Base-by-base conservation (phyloP, 148 eudicot species). In the Oxyria digyna region DNA sequence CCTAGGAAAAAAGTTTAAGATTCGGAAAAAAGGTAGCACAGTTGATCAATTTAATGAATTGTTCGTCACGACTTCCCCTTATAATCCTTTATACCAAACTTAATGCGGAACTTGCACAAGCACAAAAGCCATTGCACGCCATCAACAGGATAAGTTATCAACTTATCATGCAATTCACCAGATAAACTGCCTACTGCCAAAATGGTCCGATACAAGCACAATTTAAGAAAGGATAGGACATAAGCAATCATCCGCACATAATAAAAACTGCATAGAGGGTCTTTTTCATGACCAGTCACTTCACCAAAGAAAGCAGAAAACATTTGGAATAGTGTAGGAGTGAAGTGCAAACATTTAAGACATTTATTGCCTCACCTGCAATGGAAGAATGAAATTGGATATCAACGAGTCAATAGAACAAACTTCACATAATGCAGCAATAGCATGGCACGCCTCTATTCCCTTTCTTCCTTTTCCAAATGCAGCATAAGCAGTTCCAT, bases 311-410 rank as follows among this genome's bases (percentile, higher is more conserved):
- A 50, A 50, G 24, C n/a, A 64, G 38, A 64, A 11, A 65, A 65
- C 42, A n/a, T 21, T 6, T 23, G 12, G 18, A 67, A 67, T 40
- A 43, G 18, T 23, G 21, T 32, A 21, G 23, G 42, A 32, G 38
- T 59, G 35, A 59, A 59, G 15, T 29, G 65, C 38, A 59, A 57
- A 59, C 29, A 29, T 59, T 59, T 29, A 57, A 59, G 20, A 31
- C 65, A 59, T 31, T 15, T 14, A 11, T 13, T 52, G 15, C 65
- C n/a, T 64, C 67, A 90, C 98, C 98, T 94, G 98, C 79, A 94
- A 71, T 55, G 99, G 99, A 71, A 91, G 89, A 79, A 94, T 94
- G 81, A 94, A 94, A 74, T 94, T 94, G 69, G 99, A 94, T 85
- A 94, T 86, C 71, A 94, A 74, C 3, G 99, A 94, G 74, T 91